Conservation (phyloP, 345 rosid genomes). For the Conringia planisiliqua region DNA sequence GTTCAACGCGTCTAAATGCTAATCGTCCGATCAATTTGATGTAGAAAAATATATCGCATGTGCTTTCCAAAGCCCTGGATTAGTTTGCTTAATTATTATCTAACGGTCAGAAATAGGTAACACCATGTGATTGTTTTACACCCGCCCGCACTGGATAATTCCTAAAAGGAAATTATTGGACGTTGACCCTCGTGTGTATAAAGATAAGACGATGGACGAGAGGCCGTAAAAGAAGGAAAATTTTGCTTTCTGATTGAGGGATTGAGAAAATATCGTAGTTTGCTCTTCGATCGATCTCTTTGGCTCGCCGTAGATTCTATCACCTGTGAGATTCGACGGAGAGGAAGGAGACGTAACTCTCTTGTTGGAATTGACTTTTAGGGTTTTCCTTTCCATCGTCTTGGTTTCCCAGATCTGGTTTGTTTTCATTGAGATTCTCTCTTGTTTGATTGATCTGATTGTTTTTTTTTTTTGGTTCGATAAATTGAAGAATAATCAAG, state of each 20-base stretch:
- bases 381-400: constrained; percentile 29
- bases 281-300: background rate
- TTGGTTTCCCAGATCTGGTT: constrained; percentile 15
- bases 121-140: background rate
- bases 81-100: background rate
- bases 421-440: constrained; percentile 16
- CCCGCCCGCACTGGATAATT: background rate
- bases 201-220: background rate
- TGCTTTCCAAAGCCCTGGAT: background rate
- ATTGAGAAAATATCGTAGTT: background rate
- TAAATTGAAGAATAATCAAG: background rate
- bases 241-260: background rate
- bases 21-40: background rate
- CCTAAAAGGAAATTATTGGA: background rate
- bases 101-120: background rate
- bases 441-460: constrained; percentile 14
- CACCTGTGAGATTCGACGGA: constrained; percentile 30
- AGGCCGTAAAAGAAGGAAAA: background rate
- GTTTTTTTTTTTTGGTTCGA: background rate
- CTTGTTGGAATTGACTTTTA: constrained; percentile 22
- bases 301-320: background rate
- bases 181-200: background rate
- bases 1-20: background rate
- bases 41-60: background rate
- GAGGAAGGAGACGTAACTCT: constrained; percentile 18